Base-by-base conservation (phyloP, 371 early-diverging fungal genomes). In the Actinomortierella ambigua region DNA sequence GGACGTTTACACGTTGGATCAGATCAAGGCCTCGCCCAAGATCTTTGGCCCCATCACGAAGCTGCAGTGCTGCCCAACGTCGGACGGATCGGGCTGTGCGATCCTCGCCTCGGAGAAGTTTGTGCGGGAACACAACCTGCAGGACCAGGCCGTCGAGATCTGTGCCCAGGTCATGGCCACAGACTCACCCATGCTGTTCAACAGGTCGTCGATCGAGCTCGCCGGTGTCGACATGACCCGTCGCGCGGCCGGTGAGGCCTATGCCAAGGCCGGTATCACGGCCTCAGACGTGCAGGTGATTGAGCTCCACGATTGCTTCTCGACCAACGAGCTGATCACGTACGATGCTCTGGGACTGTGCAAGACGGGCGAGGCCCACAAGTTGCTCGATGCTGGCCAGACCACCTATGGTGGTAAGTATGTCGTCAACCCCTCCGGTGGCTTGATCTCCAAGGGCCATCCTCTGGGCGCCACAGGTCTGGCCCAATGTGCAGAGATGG, bases 221-320 rank as follows among this genome's bases (percentile, higher is more conserved):
- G 88, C 87, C 39, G 92, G 92, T 28, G 79, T 79, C 34, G 88
- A 89, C 48, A 90, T 92, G 90, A 89, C 90, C 23, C 80, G 88
- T 49, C 77, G 78, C 39, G 93, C 90, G 52, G 88, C 88, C 5
- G 39, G 64, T 24, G 67, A 81, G 14, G 86, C 85, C 22, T 87
- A 77, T 68, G 54, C 76, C 54, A 77, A 80, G 63, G 87, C 91
- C 6, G 82, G 83, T 1, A 86, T 90, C 49, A 80, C 83, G 51
- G 59, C 86, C 24, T 75, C 79, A 0, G 88, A 90, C 64, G 85
- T 93, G 6, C 81, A 85, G 59, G 89, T 91, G 9, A 80, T 90
- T 48, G 93, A 93, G 64, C 78, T 93, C 42, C 93, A 93, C 69
- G 93, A 93, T 73, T 93, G 91, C 77, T 93, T 90, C 79, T 86